phyloP scores from a whole-genome alignment of 148 eudicot species.

The Chenopodium album region DNA sequence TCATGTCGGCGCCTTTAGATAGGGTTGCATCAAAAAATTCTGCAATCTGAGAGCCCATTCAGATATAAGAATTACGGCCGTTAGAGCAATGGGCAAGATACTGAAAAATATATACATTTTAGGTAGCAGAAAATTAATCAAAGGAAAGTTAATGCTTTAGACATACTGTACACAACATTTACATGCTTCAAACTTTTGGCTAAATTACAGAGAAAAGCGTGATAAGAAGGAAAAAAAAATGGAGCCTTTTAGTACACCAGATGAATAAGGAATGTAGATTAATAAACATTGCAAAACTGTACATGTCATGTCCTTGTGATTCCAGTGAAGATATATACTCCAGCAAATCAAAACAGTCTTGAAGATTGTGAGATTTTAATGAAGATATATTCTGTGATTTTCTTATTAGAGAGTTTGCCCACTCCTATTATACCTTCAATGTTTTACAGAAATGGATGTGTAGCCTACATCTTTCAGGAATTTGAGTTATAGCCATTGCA shows the following conservation, averaged over 20 bases:
- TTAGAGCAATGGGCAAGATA: neutral
- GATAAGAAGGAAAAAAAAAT: too few relatives aligned
- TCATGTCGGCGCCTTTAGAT: conserved; percentile 69
- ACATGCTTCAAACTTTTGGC: neutral
- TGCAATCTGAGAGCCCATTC: conserved; percentile 59
- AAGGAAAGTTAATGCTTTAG: neutral
- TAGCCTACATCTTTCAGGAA: neutral
- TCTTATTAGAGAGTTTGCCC: neutral
- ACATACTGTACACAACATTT: neutral
- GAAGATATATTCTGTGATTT: neutral
- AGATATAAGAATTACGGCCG: neutral
- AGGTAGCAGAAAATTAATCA: neutral
- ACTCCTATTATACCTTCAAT: neutral
- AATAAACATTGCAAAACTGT: neutral
- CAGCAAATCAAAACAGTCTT: neutral
- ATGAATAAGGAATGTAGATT: neutral
- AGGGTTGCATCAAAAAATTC: conserved; percentile 83
- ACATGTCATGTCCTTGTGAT: neutral
- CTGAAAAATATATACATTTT: neutral
- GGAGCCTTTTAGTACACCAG: neutral
- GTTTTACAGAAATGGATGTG: neutral
- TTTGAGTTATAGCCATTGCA: neutral
- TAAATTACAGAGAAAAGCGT: neutral
- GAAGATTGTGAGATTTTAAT: neutral
- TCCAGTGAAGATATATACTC: neutral